Conservation (phyloP, 2,329 filamentous ascomycete genomes). For the Cercospora berteroae region DNA sequence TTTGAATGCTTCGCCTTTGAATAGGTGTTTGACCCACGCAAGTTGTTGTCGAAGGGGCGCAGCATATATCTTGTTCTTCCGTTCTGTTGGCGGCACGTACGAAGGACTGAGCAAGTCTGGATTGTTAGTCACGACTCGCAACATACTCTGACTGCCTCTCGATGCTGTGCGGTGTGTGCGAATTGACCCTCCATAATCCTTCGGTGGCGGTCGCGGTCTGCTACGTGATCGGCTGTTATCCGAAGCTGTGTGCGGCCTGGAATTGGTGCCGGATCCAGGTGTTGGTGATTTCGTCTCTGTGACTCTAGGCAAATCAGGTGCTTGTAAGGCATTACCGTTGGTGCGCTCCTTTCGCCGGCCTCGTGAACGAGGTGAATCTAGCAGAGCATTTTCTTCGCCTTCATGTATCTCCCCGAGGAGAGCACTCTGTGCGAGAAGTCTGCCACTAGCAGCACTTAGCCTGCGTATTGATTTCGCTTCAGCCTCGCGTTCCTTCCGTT, state of each 20-base stretch:
- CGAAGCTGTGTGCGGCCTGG: constrained; percentile 42
- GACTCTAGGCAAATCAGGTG: constrained; percentile 74
- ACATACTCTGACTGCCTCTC: constrained; percentile 67
- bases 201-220: constrained; percentile 78
- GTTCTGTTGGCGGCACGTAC: constrained; percentile 48
- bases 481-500: constrained; percentile 77
- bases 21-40: constrained; percentile 68
- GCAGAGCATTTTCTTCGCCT: constrained; percentile 55
- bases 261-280: constrained; percentile 42
- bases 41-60: constrained; percentile 66
- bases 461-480: constrained; percentile 77
- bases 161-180: constrained; percentile 47
- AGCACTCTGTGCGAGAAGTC: constrained; percentile 69
- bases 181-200: constrained; percentile 66
- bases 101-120: constrained; percentile 56
- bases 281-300: constrained; percentile 58
- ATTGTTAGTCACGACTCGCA: constrained; percentile 76
- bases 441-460: constrained; percentile 84
- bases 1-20: constrained; percentile 63
- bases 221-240: constrained; percentile 68
- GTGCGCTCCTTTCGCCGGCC: constrained; percentile 72
- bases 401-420: constrained; percentile 77
- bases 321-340: constrained; percentile 42
- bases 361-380: constrained; percentile 63
- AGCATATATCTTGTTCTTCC: constrained; percentile 56